A percentile compares a stretch with the other conserved stretches of the same genome.
Evolutionary conservation across 1,284 basidiomycete genomes (phyloP).

Genomic region (Rhodotorula mucilaginosa): DNA sequence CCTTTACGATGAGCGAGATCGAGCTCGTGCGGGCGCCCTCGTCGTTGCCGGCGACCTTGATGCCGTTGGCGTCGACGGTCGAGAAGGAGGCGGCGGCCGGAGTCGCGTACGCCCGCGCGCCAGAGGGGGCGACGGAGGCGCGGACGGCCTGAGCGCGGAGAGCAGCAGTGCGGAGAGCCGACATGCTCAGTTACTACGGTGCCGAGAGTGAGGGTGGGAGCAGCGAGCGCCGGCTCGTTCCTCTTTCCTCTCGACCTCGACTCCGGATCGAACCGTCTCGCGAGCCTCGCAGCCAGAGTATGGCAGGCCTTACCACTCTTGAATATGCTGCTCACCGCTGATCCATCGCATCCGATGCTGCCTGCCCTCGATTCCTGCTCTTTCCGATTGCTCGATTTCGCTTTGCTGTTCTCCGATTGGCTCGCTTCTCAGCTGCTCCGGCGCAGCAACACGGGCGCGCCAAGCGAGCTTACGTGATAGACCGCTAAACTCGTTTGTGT

Average conservation of each 20-base stretch:
- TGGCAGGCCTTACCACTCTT: too few species aligned
- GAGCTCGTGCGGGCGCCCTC: slow-evolving; percentile 72
- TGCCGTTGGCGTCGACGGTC: slow-evolving; percentile 67
- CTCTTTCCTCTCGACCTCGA: too few species aligned
- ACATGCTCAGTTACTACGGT: slow-evolving; percentile 1
- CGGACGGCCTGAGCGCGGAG: slow-evolving; percentile 21
- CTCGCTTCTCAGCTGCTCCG: not conserved
- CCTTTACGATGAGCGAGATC: slow-evolving; percentile 85
- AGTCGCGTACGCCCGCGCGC: slow-evolving; percentile 24
- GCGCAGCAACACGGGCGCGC: too few species aligned
- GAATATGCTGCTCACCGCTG: too few species aligned
- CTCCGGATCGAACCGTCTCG: too few species aligned
- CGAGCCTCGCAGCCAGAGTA: too few species aligned
- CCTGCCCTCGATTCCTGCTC: not conserved
- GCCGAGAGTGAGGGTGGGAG: not conserved
- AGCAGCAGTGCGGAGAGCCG: slow-evolving; percentile 19
- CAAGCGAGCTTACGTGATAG: too few species aligned
- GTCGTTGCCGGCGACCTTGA: slow-evolving; percentile 81
- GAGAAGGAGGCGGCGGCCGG: slow-evolving; percentile 50
- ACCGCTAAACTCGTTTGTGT: too few species aligned
- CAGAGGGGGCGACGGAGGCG: not conserved
- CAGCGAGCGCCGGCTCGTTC: too few species aligned
- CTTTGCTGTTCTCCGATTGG: not conserved
- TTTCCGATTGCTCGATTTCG: not conserved
- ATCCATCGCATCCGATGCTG: too few species aligned